These are phyloP conservation scores for Mortierella polycephala DNA, from an alignment of 371 early-diverging fungal species.

Conservation along the genomic window DNA sequence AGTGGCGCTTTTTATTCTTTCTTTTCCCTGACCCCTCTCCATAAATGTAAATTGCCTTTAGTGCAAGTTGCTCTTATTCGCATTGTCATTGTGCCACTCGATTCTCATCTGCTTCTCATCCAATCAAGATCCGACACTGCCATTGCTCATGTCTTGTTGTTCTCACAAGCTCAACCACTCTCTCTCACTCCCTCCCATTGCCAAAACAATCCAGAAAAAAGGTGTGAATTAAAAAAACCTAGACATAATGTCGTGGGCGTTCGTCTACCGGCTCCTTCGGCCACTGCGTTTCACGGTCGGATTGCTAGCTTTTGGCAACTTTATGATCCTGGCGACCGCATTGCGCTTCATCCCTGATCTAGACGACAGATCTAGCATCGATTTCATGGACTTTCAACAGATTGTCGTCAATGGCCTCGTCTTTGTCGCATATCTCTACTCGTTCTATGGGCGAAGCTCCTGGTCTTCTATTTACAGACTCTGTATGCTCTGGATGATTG, in stretches of 20 bases:
- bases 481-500: conserved; percentile 9
- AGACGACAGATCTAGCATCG: background rate
- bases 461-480: conserved; percentile 5
- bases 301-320: conserved; percentile 14
- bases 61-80: too few species aligned
- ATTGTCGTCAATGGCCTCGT: conserved; percentile 16
- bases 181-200: too few species aligned
- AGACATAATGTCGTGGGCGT: too few species aligned
- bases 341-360: conserved; percentile 5
- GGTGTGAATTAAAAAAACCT: background rate
- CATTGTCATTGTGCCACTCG: too few species aligned
- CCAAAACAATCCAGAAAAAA: background rate
- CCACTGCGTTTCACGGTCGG: conserved; percentile 2
- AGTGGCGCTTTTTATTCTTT: too few species aligned
- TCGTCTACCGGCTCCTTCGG: conserved; percentile 8
- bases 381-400: conserved; percentile 22
- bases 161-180: too few species aligned
- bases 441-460: conserved; percentile 1
- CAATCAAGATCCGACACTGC: too few species aligned
- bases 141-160: too few species aligned
- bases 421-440: conserved; percentile 18
- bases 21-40: too few species aligned
- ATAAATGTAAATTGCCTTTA: too few species aligned
- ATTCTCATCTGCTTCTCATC: too few species aligned
- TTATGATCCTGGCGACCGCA: conserved; percentile 10